Percentiles rank a stretch among this genome's conserved stretches.
phyloP scores from a whole-genome alignment of 768 basidiomycete species.

The Kwoniella europaea region DNA sequence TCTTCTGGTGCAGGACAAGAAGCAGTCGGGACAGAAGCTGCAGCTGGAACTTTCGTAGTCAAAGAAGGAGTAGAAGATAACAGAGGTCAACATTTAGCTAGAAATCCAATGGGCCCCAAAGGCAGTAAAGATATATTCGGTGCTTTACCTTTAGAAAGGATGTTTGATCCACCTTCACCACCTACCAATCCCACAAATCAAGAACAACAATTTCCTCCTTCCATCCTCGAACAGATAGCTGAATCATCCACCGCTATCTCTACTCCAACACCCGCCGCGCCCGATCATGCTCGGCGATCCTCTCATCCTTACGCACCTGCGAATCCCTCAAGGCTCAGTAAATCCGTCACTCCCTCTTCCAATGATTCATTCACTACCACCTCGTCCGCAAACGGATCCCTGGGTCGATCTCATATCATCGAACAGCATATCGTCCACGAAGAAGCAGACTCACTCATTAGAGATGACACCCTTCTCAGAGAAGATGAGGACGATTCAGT shows the following conservation, averaged over 20 bases:
- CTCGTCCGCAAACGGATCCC: constrained; percentile 4
- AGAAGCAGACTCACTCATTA: constrained; percentile 20
- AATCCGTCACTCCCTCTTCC: constrained; percentile 51
- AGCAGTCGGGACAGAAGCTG: constrained; percentile 48
- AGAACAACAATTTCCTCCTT: constrained; percentile 32
- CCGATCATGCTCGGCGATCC: constrained; percentile 19
- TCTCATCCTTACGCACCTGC: constrained; percentile 55
- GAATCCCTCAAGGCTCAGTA: constrained; percentile 52
- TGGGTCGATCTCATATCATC: constrained; percentile 4
- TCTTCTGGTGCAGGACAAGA: constrained; percentile 59
- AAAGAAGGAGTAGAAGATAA: constrained; percentile 53
- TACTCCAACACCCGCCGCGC: constrained; percentile 14
- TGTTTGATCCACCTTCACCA: constrained; percentile 92
- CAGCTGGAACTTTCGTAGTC: constrained; percentile 43
- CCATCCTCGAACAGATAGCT: constrained; percentile 17
- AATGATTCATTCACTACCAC: constrained; percentile 26
- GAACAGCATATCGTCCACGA: constrained; percentile 18
- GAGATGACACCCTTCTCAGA: constrained; percentile 10
- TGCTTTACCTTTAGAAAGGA: constrained; percentile 46
- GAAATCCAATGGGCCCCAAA: constrained; percentile 35
- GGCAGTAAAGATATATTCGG: constrained; percentile 43
- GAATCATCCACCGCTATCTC: constrained; percentile 20
- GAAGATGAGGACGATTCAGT: constrained; percentile 7
- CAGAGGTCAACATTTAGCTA: constrained; percentile 39
- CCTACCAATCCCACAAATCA: constrained; percentile 59